Base-by-base conservation (phyloP, 768 basidiomycete species). In the Suillus fuscotomentosus region DNA sequence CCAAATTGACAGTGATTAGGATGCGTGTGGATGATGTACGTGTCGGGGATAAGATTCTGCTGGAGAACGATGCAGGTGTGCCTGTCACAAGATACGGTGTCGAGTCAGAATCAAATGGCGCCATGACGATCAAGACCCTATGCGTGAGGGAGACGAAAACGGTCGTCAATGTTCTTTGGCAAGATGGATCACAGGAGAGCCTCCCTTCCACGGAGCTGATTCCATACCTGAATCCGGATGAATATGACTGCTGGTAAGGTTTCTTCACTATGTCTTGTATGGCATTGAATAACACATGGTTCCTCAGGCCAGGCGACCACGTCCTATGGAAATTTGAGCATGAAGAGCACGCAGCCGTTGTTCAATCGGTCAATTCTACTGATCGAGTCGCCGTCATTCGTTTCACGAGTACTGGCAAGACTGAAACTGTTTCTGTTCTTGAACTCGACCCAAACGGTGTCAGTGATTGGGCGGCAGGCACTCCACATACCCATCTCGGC, bases 361-460 rank as follows among this genome's bases (percentile, higher is more conserved):
- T 96, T 36, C 94, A 94, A 73, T 84, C 82, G 31, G 92, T 94
- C 50, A 86, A 92, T 71, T 86, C 90, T 3, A 72, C 71, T 17
- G 87, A 92, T 51, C 82, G 94, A 60, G 92, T 89, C 7, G 90
- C 92, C 15, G 78, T 79, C 61, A 81, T 96, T 55, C 81, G 83
- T 13, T 86, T 87, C 70, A 73, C 80, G 27, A 88, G 86, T 68
- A 84, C 80, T 22, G 80, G 79, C 31, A 76, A 76, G 43, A 76
- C 78, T 54, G 90, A 94, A 73, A 80, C 88, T 20, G 91, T 89
- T 13, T 91, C 94, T 42, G 83, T 92, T 13, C 82, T 98, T 42
- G 95, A 98, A 78, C 86, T 98, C 60, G 95, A 97, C 72, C 88
- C 91, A 10, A 92, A 94, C 70, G 94, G 93, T 36, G 81, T 82